Base-by-base conservation (phyloP, 768 basidiomycete species). In the Agrocybe chaxingu region DNA sequence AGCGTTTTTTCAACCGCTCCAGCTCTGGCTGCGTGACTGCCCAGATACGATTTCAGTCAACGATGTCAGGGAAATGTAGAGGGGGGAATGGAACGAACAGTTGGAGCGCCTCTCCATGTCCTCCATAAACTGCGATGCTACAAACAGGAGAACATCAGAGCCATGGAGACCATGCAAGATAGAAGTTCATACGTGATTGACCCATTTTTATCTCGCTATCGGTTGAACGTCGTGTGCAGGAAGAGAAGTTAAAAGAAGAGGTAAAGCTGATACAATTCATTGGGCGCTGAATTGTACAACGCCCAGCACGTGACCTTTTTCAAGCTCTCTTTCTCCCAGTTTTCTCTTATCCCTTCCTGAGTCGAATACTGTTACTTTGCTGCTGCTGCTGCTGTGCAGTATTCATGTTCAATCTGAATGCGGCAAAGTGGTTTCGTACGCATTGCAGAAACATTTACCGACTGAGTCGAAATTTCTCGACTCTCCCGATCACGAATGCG, bases 61-160 rank as follows among this genome's bases (percentile, higher is more conserved):
- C 32, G 37, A 12, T 30, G 48, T 19, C 53, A 46, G n/a, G 57
- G 55, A 48, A 54, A 51, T 53, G 46, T 32, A 55, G 47, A 41
- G 42, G 30, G 19, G 19, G 35, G 41, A 18, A 45, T 7, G n/a
- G 30, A 37, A 83, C 92, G 64, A 61, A 99, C 97, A 99, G 70
- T 99, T 99, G 66, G 97, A 94, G 63, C 85, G 85, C 80, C 81
- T 88, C 76, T 95, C 87, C 89, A 98, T 93, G 72, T 98, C 93
- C 78, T 92, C 89, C 85, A 98, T 92, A 59, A 98, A 94, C 71
- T 94, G 91, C 47, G 93, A 96, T 57, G 79, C 91, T 92, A 61
- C 55, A 43, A 33, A 35, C 46, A 11, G 42, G 41, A 45, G 48
- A 24, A 11, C 12, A 46, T 54, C 47, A 56, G 45, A 32, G 16